Percentiles rank a stretch among this genome's conserved stretches.
Conservation (phyloP, 441 rosid species). For the Caryocar brasiliense region DNA sequence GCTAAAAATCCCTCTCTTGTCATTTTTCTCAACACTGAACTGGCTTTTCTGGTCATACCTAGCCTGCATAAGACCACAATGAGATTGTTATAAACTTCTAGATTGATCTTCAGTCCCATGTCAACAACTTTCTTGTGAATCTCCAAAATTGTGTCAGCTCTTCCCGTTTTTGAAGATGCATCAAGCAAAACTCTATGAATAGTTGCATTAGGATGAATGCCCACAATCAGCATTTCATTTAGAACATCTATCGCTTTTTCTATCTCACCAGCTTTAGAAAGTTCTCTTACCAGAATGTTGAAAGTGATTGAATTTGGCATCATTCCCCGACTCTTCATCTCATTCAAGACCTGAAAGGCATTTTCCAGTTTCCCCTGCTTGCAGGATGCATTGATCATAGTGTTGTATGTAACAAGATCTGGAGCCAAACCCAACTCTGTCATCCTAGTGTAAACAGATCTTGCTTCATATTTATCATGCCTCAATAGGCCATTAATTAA, state of each 20-base stretch:
- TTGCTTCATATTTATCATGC: constrained; percentile 45
- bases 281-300: constrained; percentile 45
- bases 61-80: constrained; percentile 57
- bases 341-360: constrained; percentile 56
- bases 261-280: constrained; percentile 43
- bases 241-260: constrained; percentile 47
- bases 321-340: constrained; percentile 48
- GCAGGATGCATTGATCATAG: constrained; percentile 59
- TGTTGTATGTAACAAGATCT: constrained; percentile 56
- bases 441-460: constrained; percentile 50
- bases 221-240: constrained; percentile 38
- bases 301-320: constrained; percentile 61
- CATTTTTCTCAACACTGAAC: constrained; percentile 47
- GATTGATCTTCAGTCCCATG: constrained; percentile 52
- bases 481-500: constrained; percentile 61
- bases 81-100: constrained; percentile 54
- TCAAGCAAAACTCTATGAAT: constrained; percentile 47
- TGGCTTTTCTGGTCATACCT: constrained; percentile 74
- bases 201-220: constrained; percentile 40
- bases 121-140: constrained; percentile 49
- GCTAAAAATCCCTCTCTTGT: constrained; percentile 38
- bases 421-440: constrained; percentile 68
- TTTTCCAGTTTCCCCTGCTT: constrained; percentile 45
- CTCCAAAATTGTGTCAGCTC: constrained; percentile 42
- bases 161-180: constrained; percentile 45